Base-by-base conservation (phyloP, 495 filamentous ascomycete genomes). In the Hyaloscypha bicolor region DNA sequence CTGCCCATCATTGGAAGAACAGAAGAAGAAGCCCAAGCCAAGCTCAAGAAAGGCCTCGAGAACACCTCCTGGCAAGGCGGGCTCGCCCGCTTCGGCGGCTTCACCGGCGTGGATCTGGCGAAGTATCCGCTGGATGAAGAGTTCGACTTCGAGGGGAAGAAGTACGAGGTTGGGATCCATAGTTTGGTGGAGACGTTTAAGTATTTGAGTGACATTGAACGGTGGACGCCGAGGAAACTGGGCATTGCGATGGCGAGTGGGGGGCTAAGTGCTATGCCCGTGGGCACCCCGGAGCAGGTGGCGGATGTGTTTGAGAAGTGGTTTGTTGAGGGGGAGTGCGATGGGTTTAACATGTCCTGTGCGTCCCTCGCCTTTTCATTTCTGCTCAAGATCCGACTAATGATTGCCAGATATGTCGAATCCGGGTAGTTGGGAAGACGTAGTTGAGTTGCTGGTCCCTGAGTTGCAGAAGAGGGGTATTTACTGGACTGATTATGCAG, bases 21-120 rank as follows among this genome's bases (percentile, higher is more conserved):
- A 0, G 83, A 87, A 53, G 85, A 86, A 68, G 86, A 86, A 56
- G 86, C 86, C 0, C 67, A 73, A 55, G 80, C 64, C 2, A 89
- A 89, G 66, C 80, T 82, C 59, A 78, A 77, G 14, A 82, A 85
- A 60, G 62, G 82, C n/a, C 75, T 79, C 60, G 81, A 81, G 51
- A 81, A 87, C 61, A 82, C 81, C 4, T 83, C 79, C 1, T 78
- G 80, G 1, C 73, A 84, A 30, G 85, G 85, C 12, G 86, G 82
- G 0, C 71, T 90, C 32, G 87, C 85, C 0, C 75, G 88, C 4
- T 86, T 90, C 65, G 79, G 79, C 37, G 86, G 86, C n/a, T 89
- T 85, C 85, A 89, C 87, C 14, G 86, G 87, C 1, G 85, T 88
- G 39, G 87, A 88, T 65, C 78, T 90, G 42, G 83, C 80, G 11